Evolutionary conservation across 495 filamentous ascomycete genomes (phyloP).

Genomic region (Penicillium cinerascens): DNA sequence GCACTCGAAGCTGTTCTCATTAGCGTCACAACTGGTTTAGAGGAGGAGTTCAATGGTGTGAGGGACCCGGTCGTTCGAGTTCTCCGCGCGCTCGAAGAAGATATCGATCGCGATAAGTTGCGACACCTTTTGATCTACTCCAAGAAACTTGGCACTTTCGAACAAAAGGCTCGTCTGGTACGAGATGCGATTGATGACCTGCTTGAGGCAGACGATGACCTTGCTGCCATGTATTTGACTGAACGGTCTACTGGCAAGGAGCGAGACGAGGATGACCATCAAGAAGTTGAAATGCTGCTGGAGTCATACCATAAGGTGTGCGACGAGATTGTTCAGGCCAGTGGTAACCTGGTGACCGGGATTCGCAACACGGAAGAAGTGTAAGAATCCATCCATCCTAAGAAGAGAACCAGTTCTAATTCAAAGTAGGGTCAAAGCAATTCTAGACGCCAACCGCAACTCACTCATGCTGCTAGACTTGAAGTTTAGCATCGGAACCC

Average conservation of each 20-base stretch:
- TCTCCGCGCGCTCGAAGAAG: constrained; percentile 86
- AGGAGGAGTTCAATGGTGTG: constrained; percentile 89
- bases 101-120: constrained; percentile 93
- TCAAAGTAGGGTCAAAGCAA: constrained; percentile 75
- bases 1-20: constrained; percentile 54
- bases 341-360: constrained; percentile 86
- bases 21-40: constrained; percentile 75
- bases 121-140: constrained; percentile 86
- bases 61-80: constrained; percentile 88
- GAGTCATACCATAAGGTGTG: constrained; percentile 97
- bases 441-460: constrained; percentile 96
- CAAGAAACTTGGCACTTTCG: constrained; percentile 93
- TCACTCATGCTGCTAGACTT: constrained; percentile 96
- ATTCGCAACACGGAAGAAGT: constrained; percentile 99
- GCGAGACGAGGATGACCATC: constrained; percentile 83
- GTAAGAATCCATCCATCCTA: constrained; percentile 47
- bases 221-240: constrained; percentile 90
- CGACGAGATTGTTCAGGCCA: constrained; percentile 95
- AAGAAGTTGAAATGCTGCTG: constrained; percentile 92
- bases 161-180: constrained; percentile 92
- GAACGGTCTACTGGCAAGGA: constrained; percentile 74
- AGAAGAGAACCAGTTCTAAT: constrained; percentile 10
- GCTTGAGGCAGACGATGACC: constrained; percentile 95
- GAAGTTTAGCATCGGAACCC: constrained; percentile 91
- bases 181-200: constrained; percentile 94